Conservation (phyloP, 83 land plant species). For the Picea mariana region DNA sequence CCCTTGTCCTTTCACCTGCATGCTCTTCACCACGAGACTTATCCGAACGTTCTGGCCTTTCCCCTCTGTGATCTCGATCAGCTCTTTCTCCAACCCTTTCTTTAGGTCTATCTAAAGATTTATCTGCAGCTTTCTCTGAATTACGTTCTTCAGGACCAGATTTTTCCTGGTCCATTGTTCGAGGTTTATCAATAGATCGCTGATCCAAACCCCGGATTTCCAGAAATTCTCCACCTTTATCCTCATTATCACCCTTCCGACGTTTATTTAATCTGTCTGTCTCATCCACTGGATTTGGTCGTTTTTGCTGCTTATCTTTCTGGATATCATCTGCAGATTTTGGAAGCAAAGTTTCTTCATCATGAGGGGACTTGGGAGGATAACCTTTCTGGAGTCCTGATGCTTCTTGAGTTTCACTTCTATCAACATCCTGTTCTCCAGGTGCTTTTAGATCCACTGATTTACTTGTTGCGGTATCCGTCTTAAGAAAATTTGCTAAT, state of each 20-base stretch:
- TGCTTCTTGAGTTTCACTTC: conserved; percentile 27
- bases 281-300: conserved; percentile 59
- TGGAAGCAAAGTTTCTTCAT: conserved; percentile 24
- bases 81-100: conserved; percentile 69
- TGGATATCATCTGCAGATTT: conserved; percentile 28
- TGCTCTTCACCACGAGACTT: conserved; percentile 62
- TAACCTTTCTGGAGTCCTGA: conserved; percentile 25
- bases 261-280: conserved; percentile 62
- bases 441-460: conserved; percentile 26
- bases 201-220: conserved; percentile 40
- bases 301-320: conserved; percentile 64
- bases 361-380: conserved; percentile 42
- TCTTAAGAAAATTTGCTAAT: conserved; percentile 14
- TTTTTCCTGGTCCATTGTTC: conserved; percentile 52
- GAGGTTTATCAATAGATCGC: conserved; percentile 48
- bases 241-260: conserved; percentile 60
- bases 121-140: conserved; percentile 37
- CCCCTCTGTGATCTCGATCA: conserved; percentile 76
- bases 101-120: conserved; percentile 52
- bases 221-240: conserved; percentile 33
- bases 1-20: conserved; percentile 62
- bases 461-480: conserved; percentile 25
- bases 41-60: conserved; percentile 60
- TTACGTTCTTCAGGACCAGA: conserved; percentile 45
- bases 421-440: conserved; percentile 29